These are phyloP conservation scores for Aspergillus tanneri DNA, from an alignment of 2,329 filamentous ascomycete species.

Conservation along the genomic window DNA sequence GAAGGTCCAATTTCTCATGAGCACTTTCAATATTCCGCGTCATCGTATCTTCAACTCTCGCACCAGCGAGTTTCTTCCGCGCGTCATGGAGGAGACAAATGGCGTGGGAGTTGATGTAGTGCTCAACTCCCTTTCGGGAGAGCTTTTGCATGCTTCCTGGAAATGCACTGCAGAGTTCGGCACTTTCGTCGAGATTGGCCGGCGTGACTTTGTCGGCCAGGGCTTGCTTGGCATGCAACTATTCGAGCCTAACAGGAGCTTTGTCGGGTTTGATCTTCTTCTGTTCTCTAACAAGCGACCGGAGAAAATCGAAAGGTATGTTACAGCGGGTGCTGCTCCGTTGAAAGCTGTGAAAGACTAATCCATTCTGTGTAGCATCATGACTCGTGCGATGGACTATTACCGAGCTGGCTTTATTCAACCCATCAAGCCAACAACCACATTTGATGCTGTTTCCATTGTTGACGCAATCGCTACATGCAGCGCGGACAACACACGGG, in stretches of 20 bases:
- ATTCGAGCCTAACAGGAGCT: not conserved
- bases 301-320: no score
- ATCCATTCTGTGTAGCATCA: no score
- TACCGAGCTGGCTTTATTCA: no score
- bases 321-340: no score
- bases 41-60: not conserved
- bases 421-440: no score
- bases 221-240: not conserved
- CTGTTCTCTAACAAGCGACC: no score
- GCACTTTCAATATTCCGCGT: not conserved
- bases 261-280: no score
- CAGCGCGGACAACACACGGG: conserved; percentile 1
- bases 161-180: not conserved
- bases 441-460: no score
- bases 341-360: no score
- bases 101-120: not conserved
- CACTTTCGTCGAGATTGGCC: not conserved
- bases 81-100: not conserved
- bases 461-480: no score
- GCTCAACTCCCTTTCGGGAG: not conserved
- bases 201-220: no score
- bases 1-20: not conserved
- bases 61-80: not conserved
- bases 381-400: no score
- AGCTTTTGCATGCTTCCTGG: not conserved